Base-by-base conservation (phyloP, 805 yeast genomes). In the Saccharomycopsis sp. region DNA sequence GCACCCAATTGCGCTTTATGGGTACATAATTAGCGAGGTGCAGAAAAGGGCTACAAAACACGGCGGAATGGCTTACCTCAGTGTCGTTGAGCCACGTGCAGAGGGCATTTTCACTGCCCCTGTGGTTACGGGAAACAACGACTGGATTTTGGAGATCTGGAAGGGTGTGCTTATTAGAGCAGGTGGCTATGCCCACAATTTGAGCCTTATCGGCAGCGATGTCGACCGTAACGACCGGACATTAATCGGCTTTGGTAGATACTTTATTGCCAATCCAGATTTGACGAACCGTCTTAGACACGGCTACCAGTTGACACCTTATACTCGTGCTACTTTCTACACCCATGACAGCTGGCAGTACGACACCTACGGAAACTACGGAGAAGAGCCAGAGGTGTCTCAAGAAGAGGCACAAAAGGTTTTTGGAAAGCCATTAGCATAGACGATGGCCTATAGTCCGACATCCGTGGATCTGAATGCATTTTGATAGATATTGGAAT, bases 201-300 rank as follows among this genome's bases (percentile, higher is more conserved):
- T 44, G 12, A 12, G 20, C 7, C 48, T 44, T 5, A 44, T 44
- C 4, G 44, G 24, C 5, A 20, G 40, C 44, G 56, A 52, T 4
- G 62, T 55, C 34, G 47, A 52, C 34, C 50, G 20, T 7, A 58
- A 65, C 48, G 63, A 60, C 24, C 63, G 70, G 50, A 70, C 74
- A 2, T 57, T 72, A 24, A 64, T 71, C 40, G 79, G 71, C 1
- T 65, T 68, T 55, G 66, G 74, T 9, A 68, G 81, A 64, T 69
- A 66, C 60, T 77, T 61, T 62, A 74, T 71, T 14, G 69, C 80
- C 0, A 78, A 78, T 62, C 81, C 81, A 5, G 81, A 78, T 63
- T 68, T 78, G 16, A 68, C 68, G 1, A 21, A 65, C 5, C 69
- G 79, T 59, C 66, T 78, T 29, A 64, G 67, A 37, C 65, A 74